Evolutionary conservation across 345 rosid genomes (phyloP), one percentile per base, ranked within the genome.

Genomic region (Populus alba): DNA sequence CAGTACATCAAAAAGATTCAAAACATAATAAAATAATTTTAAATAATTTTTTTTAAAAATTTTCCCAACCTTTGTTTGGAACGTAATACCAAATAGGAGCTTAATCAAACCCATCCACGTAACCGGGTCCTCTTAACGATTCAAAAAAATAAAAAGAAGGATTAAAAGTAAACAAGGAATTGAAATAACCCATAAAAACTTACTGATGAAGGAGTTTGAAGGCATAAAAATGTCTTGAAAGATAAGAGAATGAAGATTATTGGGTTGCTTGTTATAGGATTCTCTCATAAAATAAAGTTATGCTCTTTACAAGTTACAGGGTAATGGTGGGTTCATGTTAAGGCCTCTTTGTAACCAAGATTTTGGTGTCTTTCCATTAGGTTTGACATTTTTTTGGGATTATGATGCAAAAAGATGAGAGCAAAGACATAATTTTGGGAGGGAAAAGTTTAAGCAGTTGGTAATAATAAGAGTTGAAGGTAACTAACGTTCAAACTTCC

Each of bases 151-250:
- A 62, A 53, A 43, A 59, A 22, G 2, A 25, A 39, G 20, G 55
- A 6, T 1, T n/a, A 17, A 27, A 29, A 20, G 15, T 67, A 62
- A 13, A 39, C 23, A 9, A 53, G 20, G 33, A 65, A 25, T 41
- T 38, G 41, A 38, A 59, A 33, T 25, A 31, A 31, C 33, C 33
- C 33, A 31, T 31, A 31, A 33, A 33, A 33, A 33, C 87, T 83
- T 84, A 91, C 98, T 83, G 75, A 49, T 97, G 92, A 76, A 95
- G 92, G 65, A 91, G 85, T 73, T 93, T 92, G 77, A 91, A 90
- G 86, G 98, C 94, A 49, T 91, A 12, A 84, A 90, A 89, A 83
- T 80, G 84, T 93, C 92, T 27, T 76, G 87, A 73, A 91, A 87
- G 90, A 95, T 75, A 68, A 86, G 59, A 78, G 90, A 85, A 77